Percentiles rank a stretch among this genome's conserved stretches.
phyloP scores from a whole-genome alignment of 2,329 filamentous ascomycete species.

The Fusarium duplospermum region DNA sequence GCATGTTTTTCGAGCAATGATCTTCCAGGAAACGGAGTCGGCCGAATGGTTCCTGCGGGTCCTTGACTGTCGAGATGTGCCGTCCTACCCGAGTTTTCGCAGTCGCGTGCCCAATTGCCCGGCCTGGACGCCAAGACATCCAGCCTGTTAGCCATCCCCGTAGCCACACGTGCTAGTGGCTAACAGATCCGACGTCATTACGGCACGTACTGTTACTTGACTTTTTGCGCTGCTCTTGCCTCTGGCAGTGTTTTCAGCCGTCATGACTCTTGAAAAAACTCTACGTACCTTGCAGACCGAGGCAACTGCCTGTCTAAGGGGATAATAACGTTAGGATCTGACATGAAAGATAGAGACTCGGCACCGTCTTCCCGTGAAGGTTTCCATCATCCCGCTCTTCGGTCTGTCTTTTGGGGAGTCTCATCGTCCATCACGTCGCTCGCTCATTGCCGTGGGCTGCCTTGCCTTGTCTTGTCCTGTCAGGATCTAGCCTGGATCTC shows the following conservation, averaged over 20 bases:
- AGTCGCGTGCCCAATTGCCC: constrained; percentile 26
- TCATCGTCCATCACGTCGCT: neutral
- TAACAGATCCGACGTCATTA: constrained; percentile 14
- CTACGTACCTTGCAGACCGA: neutral
- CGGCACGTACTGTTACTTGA: neutral
- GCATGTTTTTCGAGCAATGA: constrained; percentile 28
- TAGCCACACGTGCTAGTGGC: constrained; percentile 28
- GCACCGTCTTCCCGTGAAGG: neutral
- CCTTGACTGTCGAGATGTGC: constrained; percentile 28
- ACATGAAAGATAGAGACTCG: neutral
- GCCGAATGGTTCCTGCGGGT: constrained; percentile 33
- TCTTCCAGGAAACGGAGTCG: constrained; percentile 28
- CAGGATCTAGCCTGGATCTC: constrained; percentile 43
- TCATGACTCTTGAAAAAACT: neutral
- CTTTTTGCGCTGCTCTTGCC: neutral
- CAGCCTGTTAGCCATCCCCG: neutral
- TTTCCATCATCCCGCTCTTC: neutral
- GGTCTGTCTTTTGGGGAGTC: neutral
- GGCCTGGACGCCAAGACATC: neutral
- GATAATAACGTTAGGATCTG: neutral
- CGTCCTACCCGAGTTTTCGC: constrained; percentile 35
- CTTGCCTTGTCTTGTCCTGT: neutral
- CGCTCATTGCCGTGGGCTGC: neutral
- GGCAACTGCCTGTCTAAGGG: neutral
- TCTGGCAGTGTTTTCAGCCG: neutral